Percentiles rank a stretch among this genome's conserved stretches.
These are phyloP conservation scores for Penicillium hordei DNA, from an alignment of 2,329 filamentous ascomycete species.

Conservation along the genomic window DNA sequence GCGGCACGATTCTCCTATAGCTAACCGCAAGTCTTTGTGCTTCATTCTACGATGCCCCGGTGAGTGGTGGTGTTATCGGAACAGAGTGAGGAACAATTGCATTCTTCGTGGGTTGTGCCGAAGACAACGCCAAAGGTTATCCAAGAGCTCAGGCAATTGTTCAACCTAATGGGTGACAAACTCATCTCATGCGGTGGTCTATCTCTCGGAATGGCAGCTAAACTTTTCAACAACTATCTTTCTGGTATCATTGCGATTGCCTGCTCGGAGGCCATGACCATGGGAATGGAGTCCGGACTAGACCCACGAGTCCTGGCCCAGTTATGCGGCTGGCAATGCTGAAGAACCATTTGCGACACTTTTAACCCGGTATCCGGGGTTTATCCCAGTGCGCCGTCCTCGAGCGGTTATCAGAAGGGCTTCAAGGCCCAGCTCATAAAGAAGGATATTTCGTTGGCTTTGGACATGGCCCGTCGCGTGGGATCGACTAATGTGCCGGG, in stretches of 20 bases:
- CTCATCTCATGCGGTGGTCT: conserved; percentile 58
- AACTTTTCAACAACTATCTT: conserved; percentile 63
- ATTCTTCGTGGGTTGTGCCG: conserved; percentile 53
- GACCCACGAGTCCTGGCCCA: conserved; percentile 55
- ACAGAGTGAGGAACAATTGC: conserved; percentile 53
- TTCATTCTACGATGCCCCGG: too few species aligned
- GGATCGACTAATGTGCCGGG: conserved; percentile 54
- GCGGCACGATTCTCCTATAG: too few species aligned
- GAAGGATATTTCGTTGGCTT: conserved; percentile 58
- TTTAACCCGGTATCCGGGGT: conserved; percentile 55
- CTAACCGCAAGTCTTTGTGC: too few species aligned
- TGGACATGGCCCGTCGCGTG: conserved; percentile 55
- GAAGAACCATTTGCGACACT: conserved; percentile 54
- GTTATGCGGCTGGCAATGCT: conserved; percentile 52
- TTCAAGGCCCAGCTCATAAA: conserved; percentile 62
- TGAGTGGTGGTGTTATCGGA: too few species aligned
- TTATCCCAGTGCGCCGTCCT: conserved; percentile 49
- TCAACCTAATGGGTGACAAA: conserved; percentile 54
- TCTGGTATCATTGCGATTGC: conserved; percentile 61
- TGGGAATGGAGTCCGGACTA: conserved; percentile 59
- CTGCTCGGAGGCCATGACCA: conserved; percentile 58
- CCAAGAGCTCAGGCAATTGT: conserved; percentile 44
- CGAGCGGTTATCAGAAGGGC: conserved; percentile 53
- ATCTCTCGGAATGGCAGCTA: conserved; percentile 58
- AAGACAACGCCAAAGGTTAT: conserved; percentile 36